These are phyloP conservation scores for Sugiyamaella sp. DNA, from an alignment of 1,139 yeast species.

Conservation along the genomic window DNA sequence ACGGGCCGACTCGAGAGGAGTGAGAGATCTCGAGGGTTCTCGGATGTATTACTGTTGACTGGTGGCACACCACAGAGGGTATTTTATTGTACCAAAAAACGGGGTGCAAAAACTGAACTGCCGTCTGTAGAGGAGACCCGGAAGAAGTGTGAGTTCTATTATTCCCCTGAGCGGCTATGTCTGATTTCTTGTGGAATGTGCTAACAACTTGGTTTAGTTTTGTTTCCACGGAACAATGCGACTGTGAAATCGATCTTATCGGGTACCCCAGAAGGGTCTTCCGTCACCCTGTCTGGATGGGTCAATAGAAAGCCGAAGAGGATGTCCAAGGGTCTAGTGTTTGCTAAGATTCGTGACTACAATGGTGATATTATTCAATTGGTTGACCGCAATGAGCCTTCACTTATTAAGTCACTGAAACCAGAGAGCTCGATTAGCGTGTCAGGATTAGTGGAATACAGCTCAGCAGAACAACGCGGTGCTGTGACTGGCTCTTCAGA, in stretches of 20 bases:
- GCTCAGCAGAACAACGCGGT: constrained; percentile 14
- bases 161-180: background rate
- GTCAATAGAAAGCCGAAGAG: constrained; percentile 71
- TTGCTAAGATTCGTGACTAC: constrained; percentile 74
- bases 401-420: constrained; percentile 53
- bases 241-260: constrained; percentile 21
- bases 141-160: constrained; percentile 26
- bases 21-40: too few species aligned
- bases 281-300: constrained; percentile 67
- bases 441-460: constrained; percentile 53
- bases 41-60: too few species aligned
- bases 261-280: constrained; percentile 1
- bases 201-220: constrained; percentile 19
- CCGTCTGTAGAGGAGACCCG: constrained; percentile 23
- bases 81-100: too few species aligned
- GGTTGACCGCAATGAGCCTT: constrained; percentile 53
- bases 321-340: constrained; percentile 58
- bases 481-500: background rate
- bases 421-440: constrained; percentile 81
- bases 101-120: background rate
- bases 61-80: too few species aligned
- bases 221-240: constrained; percentile 29
- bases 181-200: background rate
- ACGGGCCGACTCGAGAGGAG: too few species aligned
- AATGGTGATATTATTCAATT: constrained; percentile 71